Evolutionary conservation across 2,329 filamentous ascomycete species (phyloP), one percentile per base, ranked within the genome.

Genomic region (Gaeumannomyces tritici): DNA sequence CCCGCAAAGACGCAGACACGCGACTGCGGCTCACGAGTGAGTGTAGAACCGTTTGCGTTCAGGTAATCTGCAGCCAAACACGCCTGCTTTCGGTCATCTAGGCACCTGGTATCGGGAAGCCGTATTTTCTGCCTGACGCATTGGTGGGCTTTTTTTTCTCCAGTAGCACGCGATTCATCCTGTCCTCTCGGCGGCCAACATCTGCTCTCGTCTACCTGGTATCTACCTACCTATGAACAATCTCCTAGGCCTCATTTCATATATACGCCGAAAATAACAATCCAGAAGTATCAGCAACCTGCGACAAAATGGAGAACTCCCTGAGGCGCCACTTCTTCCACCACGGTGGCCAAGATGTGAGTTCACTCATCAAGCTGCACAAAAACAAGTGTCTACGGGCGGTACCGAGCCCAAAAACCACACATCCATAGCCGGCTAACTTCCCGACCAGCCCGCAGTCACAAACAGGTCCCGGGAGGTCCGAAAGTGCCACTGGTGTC

Each of bases 401-500:
- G 57, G 24, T 33, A 31, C 29, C 55, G 57, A 12, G 27, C 7
- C 21, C 33, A 28, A 18, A 9, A 18, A 8, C 18, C 8, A 33
- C n/a, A 33, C 26, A 8, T 2, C 2, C 56, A 24, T 31, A 27
- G 15, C 8, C 21, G 33, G 58, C 61, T 66, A 35, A 65, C 58
- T 31, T 57, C 9, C 28, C 21, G 5, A 71, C 28, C 18, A 61
- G 60, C 54, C 55, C 35, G 21, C 60, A 35, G 55, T 61, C 26
- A 21, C 27, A 11, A 24, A n/a, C 15, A 18, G 15, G 56, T 66
- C 68, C 21, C 67, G 74, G 24, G 71, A 72, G 5, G 76, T 76
- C 60, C 62, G 67, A 2, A 66, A 70, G n/a, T 88, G 85, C 65
- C 84, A 87, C 67, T 85, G 78, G 75, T 88, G 85, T 68, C 85